Evolutionary conservation across 1,284 basidiomycete genomes (phyloP), one percentile per base, ranked within the genome.

Genomic region (Pyrrhoderma lamaoense): DNA sequence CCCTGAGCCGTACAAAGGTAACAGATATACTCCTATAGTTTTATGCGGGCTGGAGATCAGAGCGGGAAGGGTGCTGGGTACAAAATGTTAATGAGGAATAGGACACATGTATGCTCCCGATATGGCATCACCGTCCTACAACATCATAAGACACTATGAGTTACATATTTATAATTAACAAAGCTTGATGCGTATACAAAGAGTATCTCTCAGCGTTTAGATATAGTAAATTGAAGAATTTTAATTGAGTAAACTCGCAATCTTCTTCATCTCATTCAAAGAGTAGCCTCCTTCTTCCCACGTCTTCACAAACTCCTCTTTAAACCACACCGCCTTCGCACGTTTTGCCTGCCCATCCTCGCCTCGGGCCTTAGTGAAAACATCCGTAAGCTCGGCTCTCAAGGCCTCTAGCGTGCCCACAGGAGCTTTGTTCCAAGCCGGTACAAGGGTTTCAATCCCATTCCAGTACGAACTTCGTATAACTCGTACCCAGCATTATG

Each of bases 401-500:
- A 54, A 22, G 9, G 52, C 46, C 5, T 49, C 52, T 2, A 49
- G 14, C 3, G 47, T 54, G n/a, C 49, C 42, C 21, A 40, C 37
- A 9, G 52, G 52, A 3, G 47, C 35, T 16, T 46, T 42, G 11
- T 40, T 8, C 48, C 48, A 18, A 54, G 53, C 2, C 53, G 47
- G 45, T 55, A 52, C 14, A 58, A 18, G 38, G 58, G 60, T 36
- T 51, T 51, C 38, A 59, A 47, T 5, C 61, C 62, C 36, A 58
- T 39, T 5, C 61, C 62, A 14, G 27, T 60, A 8, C 63, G 61
- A 9, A 61, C 60, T 45, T 65, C 62, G 37, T 62, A 31, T n/a
- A 65, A 51, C 58, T 65, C 63, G 55, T 64, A 64, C 13, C 58
- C 63, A 45, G 58, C 50, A 22, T 58, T 49, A 45, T 60, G 57